Evolutionary conservation across 352 stramenopile genomes (phyloP).

Genomic region (Phytopythium ostracodes): DNA sequence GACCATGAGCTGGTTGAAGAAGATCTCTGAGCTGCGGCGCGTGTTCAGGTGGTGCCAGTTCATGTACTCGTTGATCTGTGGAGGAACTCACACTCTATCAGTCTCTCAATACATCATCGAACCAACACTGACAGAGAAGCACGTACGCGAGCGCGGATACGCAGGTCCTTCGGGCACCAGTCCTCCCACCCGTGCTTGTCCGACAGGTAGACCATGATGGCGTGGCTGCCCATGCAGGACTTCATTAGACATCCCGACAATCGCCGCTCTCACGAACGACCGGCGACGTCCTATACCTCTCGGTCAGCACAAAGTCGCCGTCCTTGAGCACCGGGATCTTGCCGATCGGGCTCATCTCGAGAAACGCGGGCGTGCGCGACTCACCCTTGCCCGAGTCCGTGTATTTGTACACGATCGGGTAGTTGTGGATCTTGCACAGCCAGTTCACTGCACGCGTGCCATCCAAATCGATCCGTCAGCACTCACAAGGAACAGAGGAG

Average conservation of each 20-base stretch:
- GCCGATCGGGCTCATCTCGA: slow-evolving; percentile 53
- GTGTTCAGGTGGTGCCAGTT: slow-evolving; percentile 79
- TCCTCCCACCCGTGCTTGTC: slow-evolving; percentile 63
- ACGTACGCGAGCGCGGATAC: slow-evolving; percentile 57
- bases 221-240: slow-evolving; percentile 29
- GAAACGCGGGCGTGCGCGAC: slow-evolving; percentile 42
- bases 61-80: slow-evolving; percentile 74
- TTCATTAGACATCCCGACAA: background rate
- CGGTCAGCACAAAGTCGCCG: slow-evolving; percentile 57
- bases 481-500: too few relatives aligned
- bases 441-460: slow-evolving; percentile 34
- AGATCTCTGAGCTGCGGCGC: slow-evolving; percentile 55
- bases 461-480: too few relatives aligned
- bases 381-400: slow-evolving; percentile 51
- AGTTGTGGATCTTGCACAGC: slow-evolving; percentile 69
- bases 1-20: slow-evolving; percentile 55
- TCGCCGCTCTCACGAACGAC: too few relatives aligned
- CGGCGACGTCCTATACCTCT: slow-evolving; percentile 35
- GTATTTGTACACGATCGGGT: slow-evolving; percentile 54
- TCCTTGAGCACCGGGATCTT: slow-evolving; percentile 72
- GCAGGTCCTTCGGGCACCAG: slow-evolving; percentile 56
- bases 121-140: background rate
- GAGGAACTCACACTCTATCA: background rate
- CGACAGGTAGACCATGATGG: slow-evolving; percentile 70
- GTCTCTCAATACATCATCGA: too few relatives aligned